Evolutionary conservation across 805 yeast genomes (phyloP), one percentile per base, ranked within the genome.

Genomic region (Aciculoconidium aculeatum): DNA sequence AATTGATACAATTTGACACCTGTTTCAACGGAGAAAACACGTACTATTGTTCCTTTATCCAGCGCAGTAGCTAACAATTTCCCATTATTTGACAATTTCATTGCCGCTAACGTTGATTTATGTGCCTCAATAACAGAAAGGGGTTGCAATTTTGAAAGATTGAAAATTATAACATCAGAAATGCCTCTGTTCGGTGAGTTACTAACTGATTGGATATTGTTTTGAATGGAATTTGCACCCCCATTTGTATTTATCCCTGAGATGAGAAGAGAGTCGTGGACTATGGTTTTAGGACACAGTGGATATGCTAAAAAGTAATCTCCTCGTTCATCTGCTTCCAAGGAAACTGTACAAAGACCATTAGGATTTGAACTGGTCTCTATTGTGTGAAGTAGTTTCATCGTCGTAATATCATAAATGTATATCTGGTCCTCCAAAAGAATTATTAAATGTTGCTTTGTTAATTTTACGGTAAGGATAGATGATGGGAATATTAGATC

Each of bases 61-160:
- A 95, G 84, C 5, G 96, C 86, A 0, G 96, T 84, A 1, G 96
- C 96, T 25, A 90, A 65, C 39, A 84, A 60, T 2, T 74, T 65
- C 0, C 96, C 96, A 45, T 83, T 88, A 17, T 66, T 64, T 28
- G 86, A 83, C 11, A 92, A 51, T 1, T 80, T 61, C 26, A 87
- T 53, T 2, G 76, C 68, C 3, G 87, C 81, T 23, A 90, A 51
- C 1, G 82, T 77, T 0, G 87, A 65, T 45, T 81, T 83, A 55
- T 92, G 97, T 1, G 96, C 95, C 46, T 80, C 84, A 4, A 90
- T 72, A 1, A 84, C 80, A 35, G 84, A 82, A 17, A 87, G 49
- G 0, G 95, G 95, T 35, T 77, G 77, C 15, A 85, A 56, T 11
- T 80, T 67, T 19, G 74, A 49, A 1, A 92, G 75, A 51, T 92